Evolutionary conservation across 768 basidiomycete genomes (phyloP).

Genomic region (Leccinum olivaceopallidum): DNA sequence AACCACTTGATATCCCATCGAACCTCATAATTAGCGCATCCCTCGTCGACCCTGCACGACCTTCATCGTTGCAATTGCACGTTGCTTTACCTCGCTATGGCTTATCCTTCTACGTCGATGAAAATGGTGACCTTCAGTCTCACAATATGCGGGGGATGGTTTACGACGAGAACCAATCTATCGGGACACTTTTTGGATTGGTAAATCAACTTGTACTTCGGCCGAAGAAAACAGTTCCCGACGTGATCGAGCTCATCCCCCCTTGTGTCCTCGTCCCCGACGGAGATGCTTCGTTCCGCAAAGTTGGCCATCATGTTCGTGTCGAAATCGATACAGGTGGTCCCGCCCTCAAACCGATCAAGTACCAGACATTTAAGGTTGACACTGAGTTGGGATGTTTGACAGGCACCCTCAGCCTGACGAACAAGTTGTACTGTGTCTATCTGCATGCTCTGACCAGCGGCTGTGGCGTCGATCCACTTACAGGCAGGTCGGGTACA

Average conservation of each 20-base stretch:
- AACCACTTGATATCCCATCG: slow-evolving; percentile 9
- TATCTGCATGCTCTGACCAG: slow-evolving; percentile 48
- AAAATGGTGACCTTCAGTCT: slow-evolving; percentile 36
- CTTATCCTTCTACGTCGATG: slow-evolving; percentile 39
- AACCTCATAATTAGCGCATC: slow-evolving; percentile 21
- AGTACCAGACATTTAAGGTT: slow-evolving; percentile 31
- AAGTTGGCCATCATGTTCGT: slow-evolving; percentile 10
- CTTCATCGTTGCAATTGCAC: slow-evolving; percentile 15
- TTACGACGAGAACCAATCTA: slow-evolving; percentile 39
- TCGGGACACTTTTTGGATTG: slow-evolving; percentile 46
- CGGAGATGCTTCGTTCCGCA: slow-evolving; percentile 20
- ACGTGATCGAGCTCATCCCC: not conserved
- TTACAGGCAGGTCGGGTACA: slow-evolving; percentile 44
- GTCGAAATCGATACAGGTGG: slow-evolving; percentile 6
- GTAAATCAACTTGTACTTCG: slow-evolving; percentile 40
- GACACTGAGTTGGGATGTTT: slow-evolving; percentile 33
- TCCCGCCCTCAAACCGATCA: slow-evolving; percentile 1
- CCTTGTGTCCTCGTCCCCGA: slow-evolving; percentile 39
- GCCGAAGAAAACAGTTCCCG: slow-evolving; percentile 8
- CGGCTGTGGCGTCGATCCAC: slow-evolving; percentile 41
- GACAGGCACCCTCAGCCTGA: slow-evolving; percentile 23
- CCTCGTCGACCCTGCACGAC: not conserved
- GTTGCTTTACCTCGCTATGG: slow-evolving; percentile 40
- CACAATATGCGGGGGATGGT: slow-evolving; percentile 40
- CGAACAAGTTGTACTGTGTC: slow-evolving; percentile 34